Conservation (phyloP, 768 basidiomycete species). For the Roridomyces roridus region DNA sequence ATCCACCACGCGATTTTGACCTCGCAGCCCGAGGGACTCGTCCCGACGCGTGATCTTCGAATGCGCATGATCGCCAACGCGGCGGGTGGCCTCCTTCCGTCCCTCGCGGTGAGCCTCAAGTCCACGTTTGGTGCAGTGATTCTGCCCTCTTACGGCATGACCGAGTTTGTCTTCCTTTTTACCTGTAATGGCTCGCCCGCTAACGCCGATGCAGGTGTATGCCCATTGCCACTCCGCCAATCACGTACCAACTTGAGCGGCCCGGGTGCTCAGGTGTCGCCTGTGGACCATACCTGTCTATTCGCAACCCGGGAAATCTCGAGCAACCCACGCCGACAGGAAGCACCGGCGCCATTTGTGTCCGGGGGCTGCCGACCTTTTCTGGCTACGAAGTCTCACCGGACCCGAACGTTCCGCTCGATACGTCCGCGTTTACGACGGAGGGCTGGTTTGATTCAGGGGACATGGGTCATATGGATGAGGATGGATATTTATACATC, state of each 20-base stretch:
- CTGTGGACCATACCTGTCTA: conserved; percentile 53
- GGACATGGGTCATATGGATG: conserved; percentile 53
- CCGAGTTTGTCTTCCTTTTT: conserved; percentile 40
- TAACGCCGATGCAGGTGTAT: conserved; percentile 43
- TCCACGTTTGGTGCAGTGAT: conserved; percentile 57
- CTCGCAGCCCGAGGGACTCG: conserved; percentile 38
- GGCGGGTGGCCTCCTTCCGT: conserved; percentile 60
- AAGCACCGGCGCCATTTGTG: conserved; percentile 56
- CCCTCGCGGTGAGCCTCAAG: conserved; percentile 54
- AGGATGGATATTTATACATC: conserved; percentile 55
- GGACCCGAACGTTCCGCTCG: conserved; percentile 48
- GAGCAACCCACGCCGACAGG: conserved; percentile 46
- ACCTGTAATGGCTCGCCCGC: not conserved
- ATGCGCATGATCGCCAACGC: conserved; percentile 56
- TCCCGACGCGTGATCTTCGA: conserved; percentile 39
- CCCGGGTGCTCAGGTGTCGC: conserved; percentile 55
- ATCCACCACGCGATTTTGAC: conserved; percentile 56
- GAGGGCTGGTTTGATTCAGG: conserved; percentile 62
- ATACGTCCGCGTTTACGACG: conserved; percentile 52
- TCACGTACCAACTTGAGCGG: conserved; percentile 49
- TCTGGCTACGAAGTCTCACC: conserved; percentile 54
- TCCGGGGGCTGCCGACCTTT: conserved; percentile 60
- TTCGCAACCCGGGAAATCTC: conserved; percentile 43
- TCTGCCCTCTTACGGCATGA: conserved; percentile 69
- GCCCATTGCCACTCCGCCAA: conserved; percentile 54